Base-by-base conservation (phyloP, 257 asterid species). In the Jacaranda copaia region DNA sequence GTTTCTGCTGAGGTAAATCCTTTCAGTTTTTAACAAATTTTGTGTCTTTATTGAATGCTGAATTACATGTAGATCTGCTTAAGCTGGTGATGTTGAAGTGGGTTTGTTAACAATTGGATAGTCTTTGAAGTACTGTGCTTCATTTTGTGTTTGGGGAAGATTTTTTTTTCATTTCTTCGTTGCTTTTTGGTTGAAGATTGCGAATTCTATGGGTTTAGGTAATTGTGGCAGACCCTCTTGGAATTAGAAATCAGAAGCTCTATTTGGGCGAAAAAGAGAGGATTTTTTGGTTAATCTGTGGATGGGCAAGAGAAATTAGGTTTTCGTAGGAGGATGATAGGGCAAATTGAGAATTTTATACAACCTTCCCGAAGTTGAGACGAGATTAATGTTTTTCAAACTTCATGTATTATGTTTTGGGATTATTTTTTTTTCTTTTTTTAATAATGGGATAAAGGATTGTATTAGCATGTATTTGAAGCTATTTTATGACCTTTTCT, bases 51-150 rank as follows among this genome's bases (percentile, higher is more conserved):
- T 10, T 48, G 53, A 25, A 43, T 61, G 74, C 61, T 75, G 80
- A 18, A 66, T 45, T 10, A 76, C 19, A 8, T 67, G 25, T 56
- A 72, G 79, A 80, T 79, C 80, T 83, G 18, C 80, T 60, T 32
- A 1, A 45, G 52, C 2, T 68, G 43, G 63, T 60, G 49, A 20
- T 14, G 11, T 58, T 48, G 66, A 19, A 55, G 62, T 58, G 3
- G 35, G 10, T 16, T 68, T 69, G n/a, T 66, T 56, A 4, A n/a
- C 20, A 69, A 35, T 13, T 58, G 56, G 15, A 45, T 70, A 4
- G 6, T 49, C 32, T 25, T 38, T 51, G 64, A 43, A 68, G 57
- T 43, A 74, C 19, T 60, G 42, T 45, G 79, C 35, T 57, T 64
- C 19, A 59, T 40, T 25, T 48, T 48, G 59, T 49, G 65, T 68